Conservation (phyloP, 176 grass and related monocot species). For the Raddia distichophylla region DNA sequence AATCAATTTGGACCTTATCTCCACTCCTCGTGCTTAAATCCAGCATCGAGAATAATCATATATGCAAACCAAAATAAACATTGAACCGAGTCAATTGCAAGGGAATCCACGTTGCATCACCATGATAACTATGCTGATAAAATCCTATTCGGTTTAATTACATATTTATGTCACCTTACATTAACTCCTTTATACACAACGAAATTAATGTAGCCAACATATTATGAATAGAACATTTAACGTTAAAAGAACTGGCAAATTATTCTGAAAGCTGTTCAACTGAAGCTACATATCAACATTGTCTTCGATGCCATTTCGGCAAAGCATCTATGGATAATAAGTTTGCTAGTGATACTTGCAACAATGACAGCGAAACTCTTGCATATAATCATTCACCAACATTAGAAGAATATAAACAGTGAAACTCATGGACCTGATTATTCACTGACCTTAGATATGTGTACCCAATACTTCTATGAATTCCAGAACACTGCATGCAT, state of each 20-base stretch:
- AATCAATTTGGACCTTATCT: too few species aligned
- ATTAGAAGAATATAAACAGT: slow-evolving; percentile 31
- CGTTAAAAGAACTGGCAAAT: slow-evolving; percentile 1
- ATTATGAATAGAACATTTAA: slow-evolving; percentile 23
- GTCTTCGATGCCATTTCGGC: neutral
- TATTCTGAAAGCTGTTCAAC: slow-evolving; percentile 9
- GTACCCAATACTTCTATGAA: too few species aligned
- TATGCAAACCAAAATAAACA: too few species aligned
- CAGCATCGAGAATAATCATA: too few species aligned
- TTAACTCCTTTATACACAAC: slow-evolving; percentile 19
- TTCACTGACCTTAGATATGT: slow-evolving; percentile 79
- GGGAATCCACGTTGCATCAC: too few species aligned
- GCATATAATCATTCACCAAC: too few species aligned
- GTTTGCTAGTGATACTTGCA: neutral
- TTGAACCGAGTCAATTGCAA: too few species aligned
- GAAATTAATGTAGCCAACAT: slow-evolving; percentile 6
- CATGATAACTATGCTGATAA: slow-evolving; percentile 17
- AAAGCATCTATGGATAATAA: slow-evolving; percentile 16
- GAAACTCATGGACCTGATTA: slow-evolving; percentile 15
- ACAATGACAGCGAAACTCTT: too few species aligned
- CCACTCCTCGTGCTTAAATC: too few species aligned
- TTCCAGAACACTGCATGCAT: too few species aligned
- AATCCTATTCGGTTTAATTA: neutral
- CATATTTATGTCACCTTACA: slow-evolving; percentile 9
- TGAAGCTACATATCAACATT: neutral